phyloP scores from a whole-genome alignment of 2,329 filamentous ascomycete genomes.

The Immersiporthe knoxdaviesiana region DNA sequence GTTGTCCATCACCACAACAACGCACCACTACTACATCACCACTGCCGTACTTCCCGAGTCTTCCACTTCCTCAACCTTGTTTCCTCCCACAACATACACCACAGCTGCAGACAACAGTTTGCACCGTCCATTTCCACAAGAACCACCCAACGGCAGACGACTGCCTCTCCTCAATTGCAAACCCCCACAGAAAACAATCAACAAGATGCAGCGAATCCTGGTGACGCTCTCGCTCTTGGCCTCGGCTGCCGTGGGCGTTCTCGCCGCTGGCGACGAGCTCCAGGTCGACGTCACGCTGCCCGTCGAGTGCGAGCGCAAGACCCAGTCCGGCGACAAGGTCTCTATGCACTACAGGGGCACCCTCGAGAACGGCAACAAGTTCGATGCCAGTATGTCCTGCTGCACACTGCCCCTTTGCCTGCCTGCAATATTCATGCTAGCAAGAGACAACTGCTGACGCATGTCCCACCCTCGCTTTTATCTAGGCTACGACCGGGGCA shows the following conservation, averaged over 20 bases:
- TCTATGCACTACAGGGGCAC: conserved; percentile 89
- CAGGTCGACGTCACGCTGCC: conserved; percentile 76
- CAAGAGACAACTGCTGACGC: neutral
- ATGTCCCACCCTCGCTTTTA: neutral
- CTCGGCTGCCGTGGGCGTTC: conserved; percentile 53
- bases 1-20: neutral
- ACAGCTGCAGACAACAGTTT: neutral
- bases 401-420: neutral
- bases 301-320: conserved; percentile 81
- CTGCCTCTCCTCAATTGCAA: neutral
- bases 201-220: conserved; percentile 54
- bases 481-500: conserved; percentile 72
- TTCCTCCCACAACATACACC: neutral
- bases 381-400: conserved; percentile 68
- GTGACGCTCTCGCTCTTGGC: conserved; percentile 55
- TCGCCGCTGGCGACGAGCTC: conserved; percentile 64
- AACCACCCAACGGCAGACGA: neutral
- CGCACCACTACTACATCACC: neutral
- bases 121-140: neutral
- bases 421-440: conserved; percentile 13
- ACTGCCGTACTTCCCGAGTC: neutral
- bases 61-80: neutral
- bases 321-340: conserved; percentile 74
- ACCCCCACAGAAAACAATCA: conserved; percentile 13
- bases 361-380: conserved; percentile 74